Conservation (phyloP, 2,329 filamentous ascomycete genomes). For the Metarhizium brunneum region DNA sequence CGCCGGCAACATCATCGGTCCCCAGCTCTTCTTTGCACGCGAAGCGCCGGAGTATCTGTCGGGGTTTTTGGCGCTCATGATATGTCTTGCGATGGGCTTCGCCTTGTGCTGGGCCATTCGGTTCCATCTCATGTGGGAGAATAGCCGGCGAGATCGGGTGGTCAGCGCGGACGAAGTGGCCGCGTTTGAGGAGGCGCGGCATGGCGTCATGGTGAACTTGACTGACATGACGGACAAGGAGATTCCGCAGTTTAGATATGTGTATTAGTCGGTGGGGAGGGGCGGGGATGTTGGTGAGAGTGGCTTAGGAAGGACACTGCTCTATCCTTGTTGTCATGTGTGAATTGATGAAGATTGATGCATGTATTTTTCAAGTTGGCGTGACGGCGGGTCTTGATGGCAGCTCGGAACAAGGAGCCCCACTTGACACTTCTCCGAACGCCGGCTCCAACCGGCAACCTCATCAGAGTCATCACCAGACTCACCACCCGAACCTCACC, state of each 20-base stretch:
- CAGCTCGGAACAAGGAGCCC: not conserved
- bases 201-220: constrained; percentile 9
- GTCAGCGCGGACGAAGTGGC: constrained; percentile 1
- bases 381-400: too few relatives aligned
- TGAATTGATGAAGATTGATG: too few relatives aligned
- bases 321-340: too few relatives aligned
- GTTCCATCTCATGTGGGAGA: constrained; percentile 40
- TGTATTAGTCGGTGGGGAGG: constrained; percentile 18
- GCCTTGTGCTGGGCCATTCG: constrained; percentile 32
- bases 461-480: too few relatives aligned
- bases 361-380: too few relatives aligned
- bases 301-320: too few relatives aligned
- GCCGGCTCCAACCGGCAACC: too few relatives aligned
- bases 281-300: too few relatives aligned
- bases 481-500: too few relatives aligned
- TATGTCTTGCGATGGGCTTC: constrained; percentile 46
- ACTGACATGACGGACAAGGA: constrained; percentile 46
- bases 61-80: constrained; percentile 52
- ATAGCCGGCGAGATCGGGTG: constrained; percentile 38
- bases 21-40: constrained; percentile 47
- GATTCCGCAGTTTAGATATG: constrained; percentile 45
- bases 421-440: not conserved
- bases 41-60: constrained; percentile 52
- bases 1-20: constrained; percentile 50
- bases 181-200: constrained; percentile 2